These are phyloP conservation scores for Mollisiaceae sp. DNA, from an alignment of 2,329 filamentous ascomycete genomes.

Conservation along the genomic window DNA sequence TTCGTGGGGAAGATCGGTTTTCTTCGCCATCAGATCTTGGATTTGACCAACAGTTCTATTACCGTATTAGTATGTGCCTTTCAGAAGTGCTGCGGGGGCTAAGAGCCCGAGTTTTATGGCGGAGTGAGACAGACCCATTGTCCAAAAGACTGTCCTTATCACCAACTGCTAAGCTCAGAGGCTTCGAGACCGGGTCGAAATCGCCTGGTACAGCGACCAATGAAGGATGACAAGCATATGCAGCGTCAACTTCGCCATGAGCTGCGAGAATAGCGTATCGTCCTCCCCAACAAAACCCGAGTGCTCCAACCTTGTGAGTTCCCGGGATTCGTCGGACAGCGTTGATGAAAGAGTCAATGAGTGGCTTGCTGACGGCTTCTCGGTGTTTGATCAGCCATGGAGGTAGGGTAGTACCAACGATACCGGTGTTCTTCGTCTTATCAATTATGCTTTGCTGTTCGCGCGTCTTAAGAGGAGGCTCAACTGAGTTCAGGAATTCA, in stretches of 20 bases:
- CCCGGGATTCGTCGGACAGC: slow-evolving; percentile 46
- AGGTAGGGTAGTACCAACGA: slow-evolving; percentile 47
- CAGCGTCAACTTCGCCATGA: slow-evolving; percentile 45
- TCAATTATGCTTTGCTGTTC: slow-evolving; percentile 45
- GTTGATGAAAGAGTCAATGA: slow-evolving; percentile 51
- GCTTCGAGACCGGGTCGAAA: slow-evolving; percentile 47
- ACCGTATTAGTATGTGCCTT: too few relatives aligned
- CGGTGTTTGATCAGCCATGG: slow-evolving; percentile 51
- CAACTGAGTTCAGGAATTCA: slow-evolving; percentile 48
- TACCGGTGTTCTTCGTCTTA: slow-evolving; percentile 48
- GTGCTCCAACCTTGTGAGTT: slow-evolving; percentile 53
- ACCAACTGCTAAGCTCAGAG: slow-evolving; percentile 48
- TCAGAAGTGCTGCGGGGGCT: too few relatives aligned
- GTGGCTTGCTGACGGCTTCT: slow-evolving; percentile 47
- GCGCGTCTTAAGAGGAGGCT: slow-evolving; percentile 48
- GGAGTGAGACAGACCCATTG: slow-evolving; percentile 30
- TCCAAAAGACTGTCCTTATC: slow-evolving; percentile 49
- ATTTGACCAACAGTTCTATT: slow-evolving; percentile 45
- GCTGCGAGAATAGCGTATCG: slow-evolving; percentile 56
- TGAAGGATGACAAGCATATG: slow-evolving; percentile 48
- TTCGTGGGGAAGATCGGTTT: slow-evolving; percentile 46
- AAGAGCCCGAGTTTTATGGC: too few relatives aligned
- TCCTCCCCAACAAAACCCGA: slow-evolving; percentile 66
- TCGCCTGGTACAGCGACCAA: slow-evolving; percentile 49
- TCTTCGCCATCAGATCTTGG: slow-evolving; percentile 47